These are phyloP conservation scores for Globisporangium takayamanum DNA, from an alignment of 352 stramenopile genomes.

Conservation along the genomic window DNA sequence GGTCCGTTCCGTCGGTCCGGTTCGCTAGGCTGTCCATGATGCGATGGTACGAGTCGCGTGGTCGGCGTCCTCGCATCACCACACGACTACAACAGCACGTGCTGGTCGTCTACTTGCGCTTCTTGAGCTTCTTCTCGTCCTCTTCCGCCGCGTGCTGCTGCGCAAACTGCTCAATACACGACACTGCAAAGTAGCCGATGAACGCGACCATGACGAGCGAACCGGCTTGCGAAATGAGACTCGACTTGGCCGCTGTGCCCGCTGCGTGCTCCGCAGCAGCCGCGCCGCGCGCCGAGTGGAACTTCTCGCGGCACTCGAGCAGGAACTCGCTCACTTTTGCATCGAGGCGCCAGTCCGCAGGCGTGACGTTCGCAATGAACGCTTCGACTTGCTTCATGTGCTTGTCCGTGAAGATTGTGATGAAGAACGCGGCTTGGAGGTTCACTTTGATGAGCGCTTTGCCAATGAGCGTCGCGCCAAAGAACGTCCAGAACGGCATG, in stretches of 20 bases:
- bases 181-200: conserved; percentile 87
- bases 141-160: conserved; percentile 86
- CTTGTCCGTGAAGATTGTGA: conserved; percentile 87
- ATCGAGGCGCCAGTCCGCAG: conserved; percentile 66
- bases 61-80: too few species aligned
- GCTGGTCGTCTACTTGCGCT: conserved; percentile 34
- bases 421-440: conserved; percentile 87
- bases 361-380: conserved; percentile 76
- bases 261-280: conserved; percentile 50
- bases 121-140: conserved; percentile 84
- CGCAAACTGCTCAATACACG: conserved; percentile 88
- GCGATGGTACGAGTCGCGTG: not conserved
- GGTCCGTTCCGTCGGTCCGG: not conserved
- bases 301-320: conserved; percentile 82
- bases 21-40: too few species aligned
- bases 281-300: conserved; percentile 69
- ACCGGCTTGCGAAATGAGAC: conserved; percentile 73
- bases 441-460: conserved; percentile 92
- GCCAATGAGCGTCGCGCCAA: conserved; percentile 90
- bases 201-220: conserved; percentile 83
- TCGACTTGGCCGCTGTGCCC: conserved; percentile 34
- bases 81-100: too few species aligned
- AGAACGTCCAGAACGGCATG: conserved; percentile 95
- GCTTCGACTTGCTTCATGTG: conserved; percentile 80
- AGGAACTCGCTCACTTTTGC: conserved; percentile 80